Conservation (phyloP, 805 yeast species). For the Saturnispora galanensis region DNA sequence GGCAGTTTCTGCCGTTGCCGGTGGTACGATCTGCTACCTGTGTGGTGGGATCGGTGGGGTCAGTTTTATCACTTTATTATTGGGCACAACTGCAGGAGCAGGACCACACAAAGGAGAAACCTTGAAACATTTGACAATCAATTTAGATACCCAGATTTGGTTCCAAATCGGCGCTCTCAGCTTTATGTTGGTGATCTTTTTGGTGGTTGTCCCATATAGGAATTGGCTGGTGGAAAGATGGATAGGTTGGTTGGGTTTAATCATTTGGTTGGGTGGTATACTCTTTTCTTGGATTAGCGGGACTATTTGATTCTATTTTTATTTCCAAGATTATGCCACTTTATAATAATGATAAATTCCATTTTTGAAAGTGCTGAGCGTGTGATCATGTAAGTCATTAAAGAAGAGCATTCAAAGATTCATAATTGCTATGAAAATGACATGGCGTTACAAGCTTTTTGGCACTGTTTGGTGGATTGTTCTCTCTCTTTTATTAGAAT, state of each 20-base stretch:
- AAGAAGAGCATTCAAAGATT: no score
- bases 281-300: slow-evolving; percentile 5
- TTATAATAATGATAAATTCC: background rate
- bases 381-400: no score
- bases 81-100: slow-evolving; percentile 5
- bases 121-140: slow-evolving; percentile 31
- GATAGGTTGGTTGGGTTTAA: slow-evolving; percentile 29
- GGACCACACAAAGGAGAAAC: slow-evolving; percentile 1
- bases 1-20: slow-evolving; percentile 45
- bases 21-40: slow-evolving; percentile 41
- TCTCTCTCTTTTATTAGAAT: no score
- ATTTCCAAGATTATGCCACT: background rate
- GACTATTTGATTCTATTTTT: background rate
- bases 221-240: slow-evolving; percentile 35
- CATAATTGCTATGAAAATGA: no score
- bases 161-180: slow-evolving; percentile 27
- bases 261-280: slow-evolving; percentile 25
- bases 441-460: no score
- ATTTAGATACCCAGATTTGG: slow-evolving; percentile 30
- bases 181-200: slow-evolving; percentile 28
- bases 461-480: no score
- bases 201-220: slow-evolving; percentile 34
- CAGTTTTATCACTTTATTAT: slow-evolving; percentile 26
- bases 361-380: background rate
- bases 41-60: slow-evolving; percentile 43